Evolutionary conservation across 2,329 filamentous ascomycete species (phyloP).

Genomic region (Epicoccum nigrum): DNA sequence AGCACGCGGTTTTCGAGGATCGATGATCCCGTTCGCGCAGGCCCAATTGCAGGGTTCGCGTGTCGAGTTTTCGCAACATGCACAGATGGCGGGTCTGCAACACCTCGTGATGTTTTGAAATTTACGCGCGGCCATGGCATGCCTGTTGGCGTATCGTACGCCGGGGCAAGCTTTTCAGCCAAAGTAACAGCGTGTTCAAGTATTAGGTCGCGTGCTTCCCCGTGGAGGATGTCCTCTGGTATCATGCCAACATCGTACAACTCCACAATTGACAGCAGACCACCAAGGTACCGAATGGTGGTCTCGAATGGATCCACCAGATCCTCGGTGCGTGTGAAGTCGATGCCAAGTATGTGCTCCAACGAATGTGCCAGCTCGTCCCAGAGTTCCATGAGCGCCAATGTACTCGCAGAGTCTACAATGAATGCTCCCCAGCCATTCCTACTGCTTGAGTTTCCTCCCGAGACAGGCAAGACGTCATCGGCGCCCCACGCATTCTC

Average conservation of each 20-base stretch:
- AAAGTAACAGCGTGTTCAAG: constrained; percentile 48
- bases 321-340: constrained; percentile 44
- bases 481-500: constrained; percentile 50
- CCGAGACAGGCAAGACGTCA: constrained; percentile 49
- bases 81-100: constrained; percentile 37
- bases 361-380: constrained; percentile 49
- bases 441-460: constrained; percentile 41
- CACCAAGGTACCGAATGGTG: constrained; percentile 51
- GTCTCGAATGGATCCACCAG: constrained; percentile 53
- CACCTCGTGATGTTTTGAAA: constrained; percentile 45
- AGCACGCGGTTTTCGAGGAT: constrained; percentile 54
- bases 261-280: constrained; percentile 48
- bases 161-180: constrained; percentile 47
- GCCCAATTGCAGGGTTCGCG: constrained; percentile 47
- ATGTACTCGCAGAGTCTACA: constrained; percentile 49
- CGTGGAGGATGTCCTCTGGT: constrained; percentile 39
- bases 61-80: constrained; percentile 38
- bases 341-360: constrained; percentile 48
- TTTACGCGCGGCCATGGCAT: constrained; percentile 55
- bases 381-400: constrained; percentile 52
- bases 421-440: constrained; percentile 54
- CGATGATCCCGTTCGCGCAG: constrained; percentile 52
- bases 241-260: constrained; percentile 51
- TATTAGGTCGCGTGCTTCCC: constrained; percentile 41
- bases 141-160: constrained; percentile 50